These are phyloP conservation scores for Eleusine coracana DNA, from an alignment of 176 grass and related monocot genomes.

Conservation along the genomic window DNA sequence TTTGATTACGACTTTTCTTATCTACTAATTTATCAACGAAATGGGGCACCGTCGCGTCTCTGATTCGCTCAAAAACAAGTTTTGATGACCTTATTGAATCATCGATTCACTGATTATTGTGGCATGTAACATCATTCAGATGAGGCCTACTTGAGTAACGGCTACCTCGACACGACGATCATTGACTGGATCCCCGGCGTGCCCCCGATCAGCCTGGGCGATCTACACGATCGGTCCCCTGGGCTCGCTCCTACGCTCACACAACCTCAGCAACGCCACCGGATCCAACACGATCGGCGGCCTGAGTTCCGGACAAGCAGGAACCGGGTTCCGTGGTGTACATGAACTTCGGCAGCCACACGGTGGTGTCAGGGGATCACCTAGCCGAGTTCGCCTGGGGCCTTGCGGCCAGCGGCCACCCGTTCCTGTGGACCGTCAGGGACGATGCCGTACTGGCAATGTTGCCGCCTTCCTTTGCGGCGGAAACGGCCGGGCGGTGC, in stretches of 20 bases:
- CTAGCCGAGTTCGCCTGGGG: neutral
- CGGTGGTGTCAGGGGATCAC: neutral
- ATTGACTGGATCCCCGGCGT: conserved; percentile 27
- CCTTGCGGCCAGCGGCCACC: neutral
- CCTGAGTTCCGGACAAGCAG: conserved; percentile 4
- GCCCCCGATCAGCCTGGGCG: conserved; percentile 13
- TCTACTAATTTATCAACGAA: no score
- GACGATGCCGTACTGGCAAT: neutral
- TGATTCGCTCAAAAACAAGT: no score
- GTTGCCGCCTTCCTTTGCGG: neutral
- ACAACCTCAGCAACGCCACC: no score
- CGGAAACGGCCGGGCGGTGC: neutral
- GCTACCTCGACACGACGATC: neutral
- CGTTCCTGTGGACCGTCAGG: neutral
- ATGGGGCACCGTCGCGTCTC: no score
- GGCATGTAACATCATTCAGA: neutral
- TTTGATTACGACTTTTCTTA: no score
- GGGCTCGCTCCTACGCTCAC: neutral
- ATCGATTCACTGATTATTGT: no score
- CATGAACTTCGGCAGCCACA: conserved; percentile 59
- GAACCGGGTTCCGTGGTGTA: conserved; percentile 47
- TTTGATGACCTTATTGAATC: no score
- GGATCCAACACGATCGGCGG: neutral
- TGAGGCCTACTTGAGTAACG: neutral
- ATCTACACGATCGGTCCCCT: neutral